Evolutionary conservation across 805 yeast species (phyloP).

Genomic region (Yamadazyma philogaea): DNA sequence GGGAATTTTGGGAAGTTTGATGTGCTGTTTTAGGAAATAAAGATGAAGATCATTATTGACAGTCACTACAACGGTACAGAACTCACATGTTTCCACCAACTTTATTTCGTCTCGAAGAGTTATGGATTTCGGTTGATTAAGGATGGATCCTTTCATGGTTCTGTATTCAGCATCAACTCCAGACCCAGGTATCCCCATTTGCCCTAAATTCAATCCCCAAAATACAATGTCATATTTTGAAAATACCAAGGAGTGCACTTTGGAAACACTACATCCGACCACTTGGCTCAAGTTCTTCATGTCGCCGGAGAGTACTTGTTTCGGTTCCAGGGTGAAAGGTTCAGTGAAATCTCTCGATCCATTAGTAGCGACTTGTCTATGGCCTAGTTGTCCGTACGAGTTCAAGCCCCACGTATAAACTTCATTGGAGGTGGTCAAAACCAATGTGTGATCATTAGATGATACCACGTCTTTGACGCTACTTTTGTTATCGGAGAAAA

Average conservation of each 20-base stretch:
- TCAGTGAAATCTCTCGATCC: slow-evolving; percentile 24
- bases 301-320: slow-evolving; percentile 40
- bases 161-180: slow-evolving; percentile 22
- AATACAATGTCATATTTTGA: slow-evolving; percentile 46
- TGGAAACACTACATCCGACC: slow-evolving; percentile 59
- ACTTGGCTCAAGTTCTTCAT: slow-evolving; percentile 29
- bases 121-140: slow-evolving; percentile 36
- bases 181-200: slow-evolving; percentile 52
- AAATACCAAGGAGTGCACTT: slow-evolving; percentile 64
- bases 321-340: slow-evolving; percentile 36
- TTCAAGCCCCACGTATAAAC: slow-evolving; percentile 81
- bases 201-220: slow-evolving; percentile 85
- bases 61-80: slow-evolving; percentile 64
- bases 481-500: slow-evolving; percentile 21
- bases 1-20: slow-evolving; percentile 43
- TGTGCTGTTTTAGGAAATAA: slow-evolving; percentile 54
- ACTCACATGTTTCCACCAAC: slow-evolving; percentile 62
- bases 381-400: slow-evolving; percentile 63
- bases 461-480: slow-evolving; percentile 39
- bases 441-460: slow-evolving; percentile 68
- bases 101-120: slow-evolving; percentile 50
- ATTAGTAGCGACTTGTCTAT: slow-evolving; percentile 14
- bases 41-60: slow-evolving; percentile 59
- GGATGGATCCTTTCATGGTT: slow-evolving; percentile 36
- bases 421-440: slow-evolving; percentile 48